Evolutionary conservation across 139 green algal genomes (phyloP).

Genomic region (Picochlorum costavermella): DNA sequence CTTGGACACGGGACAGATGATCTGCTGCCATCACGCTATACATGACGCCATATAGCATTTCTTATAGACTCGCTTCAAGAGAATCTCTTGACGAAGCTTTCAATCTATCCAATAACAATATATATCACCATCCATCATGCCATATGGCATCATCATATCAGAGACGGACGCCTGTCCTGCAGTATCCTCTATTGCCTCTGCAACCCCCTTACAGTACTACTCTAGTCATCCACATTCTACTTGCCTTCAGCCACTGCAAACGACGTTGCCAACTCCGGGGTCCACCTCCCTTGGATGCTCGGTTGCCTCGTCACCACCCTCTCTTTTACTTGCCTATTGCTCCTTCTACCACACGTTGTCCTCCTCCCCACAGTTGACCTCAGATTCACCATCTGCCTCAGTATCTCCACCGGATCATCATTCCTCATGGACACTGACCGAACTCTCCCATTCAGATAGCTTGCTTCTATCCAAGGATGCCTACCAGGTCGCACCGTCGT

Average conservation of each 20-base stretch:
- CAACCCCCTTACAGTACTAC: too few relatives aligned
- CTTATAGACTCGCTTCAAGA: too few relatives aligned
- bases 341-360: slow-evolving; percentile 20
- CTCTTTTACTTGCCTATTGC: slow-evolving; percentile 19
- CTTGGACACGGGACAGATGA: too few relatives aligned
- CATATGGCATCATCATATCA: too few relatives aligned
- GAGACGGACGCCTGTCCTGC: too few relatives aligned
- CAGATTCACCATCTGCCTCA: slow-evolving; percentile 27
- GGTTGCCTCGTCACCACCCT: slow-evolving; percentile 10
- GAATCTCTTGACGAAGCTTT: too few relatives aligned
- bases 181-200: too few relatives aligned
- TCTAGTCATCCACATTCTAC: too few relatives aligned
- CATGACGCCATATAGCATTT: too few relatives aligned
- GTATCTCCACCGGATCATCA: slow-evolving; percentile 22
- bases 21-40: too few relatives aligned
- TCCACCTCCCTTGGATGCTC: slow-evolving; percentile 26
- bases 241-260: neutral
- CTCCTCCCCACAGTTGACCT: slow-evolving; percentile 11
- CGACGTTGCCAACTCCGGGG: slow-evolving; percentile 10
- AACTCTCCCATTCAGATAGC: slow-evolving; percentile 8
- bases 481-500: neutral
- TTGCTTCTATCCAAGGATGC: neutral
- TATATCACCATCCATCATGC: too few relatives aligned
- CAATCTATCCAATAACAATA: too few relatives aligned
- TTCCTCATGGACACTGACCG: slow-evolving; percentile 29